Evolutionary conservation across 2,329 filamentous ascomycete species (phyloP), one percentile per base, ranked within the genome.

Genomic region (Leptographium procerum): DNA sequence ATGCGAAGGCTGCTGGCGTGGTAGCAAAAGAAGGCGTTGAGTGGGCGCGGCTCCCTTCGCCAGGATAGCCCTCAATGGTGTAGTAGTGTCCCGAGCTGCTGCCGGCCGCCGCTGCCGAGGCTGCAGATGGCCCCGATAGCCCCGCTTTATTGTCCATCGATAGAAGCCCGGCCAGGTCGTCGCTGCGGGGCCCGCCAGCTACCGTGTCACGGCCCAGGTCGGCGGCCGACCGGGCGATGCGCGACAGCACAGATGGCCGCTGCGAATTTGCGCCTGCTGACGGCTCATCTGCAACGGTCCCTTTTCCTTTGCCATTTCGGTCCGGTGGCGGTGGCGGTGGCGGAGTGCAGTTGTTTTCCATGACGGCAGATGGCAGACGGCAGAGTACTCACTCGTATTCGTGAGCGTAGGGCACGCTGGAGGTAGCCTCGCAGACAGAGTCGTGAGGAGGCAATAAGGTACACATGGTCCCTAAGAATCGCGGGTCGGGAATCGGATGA

Each of bases 141-240:
- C 65, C 65, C 5, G 63, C 63, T 40, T 67, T 69, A 54, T 19
- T 43, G 40, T 40, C 55, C 4, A 52, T 24, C 14, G 60, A 58
- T 0, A 60, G 57, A 13, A 66, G 51, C 8, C 51, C 29, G 4
- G 59, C 57, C 33, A 67, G 53, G 28, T 63, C 64, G 22, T 55
- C 47, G 28, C 63, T 29, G n/a, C 36, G 55, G 3, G 64, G 63
- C 19, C 59, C 62, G n/a, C 60, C 63, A 1, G 61, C 57, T 9
- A 69, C 40, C 14, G 67, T 47, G 24, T 63, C 64, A 19, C 64
- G 61, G 28, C 66, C 59, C 6, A 70, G 55, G 1, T 64, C 59
- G 7, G 65, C 61, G 5, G 68, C 67, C 9, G 68, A 69, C 40
- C 63, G 64, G 16, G 61, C 64, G n/a, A 70, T 65, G n/a, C 65